These are phyloP conservation scores for Backusella luteola DNA, from an alignment of 192 early-diverging fungal species.

Conservation along the genomic window DNA sequence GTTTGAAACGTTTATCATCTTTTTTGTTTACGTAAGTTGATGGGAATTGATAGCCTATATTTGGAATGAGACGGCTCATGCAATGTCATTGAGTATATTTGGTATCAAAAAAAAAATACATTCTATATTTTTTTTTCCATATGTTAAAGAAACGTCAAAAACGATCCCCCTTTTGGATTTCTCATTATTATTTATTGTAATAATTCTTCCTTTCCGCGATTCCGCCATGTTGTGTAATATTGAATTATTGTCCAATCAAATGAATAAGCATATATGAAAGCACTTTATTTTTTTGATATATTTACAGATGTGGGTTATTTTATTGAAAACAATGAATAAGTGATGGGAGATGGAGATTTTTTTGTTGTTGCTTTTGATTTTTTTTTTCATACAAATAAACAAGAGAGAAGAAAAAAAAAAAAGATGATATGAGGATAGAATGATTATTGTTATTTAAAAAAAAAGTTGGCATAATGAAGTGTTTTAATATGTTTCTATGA, in stretches of 20 bases:
- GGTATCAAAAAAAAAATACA: no score
- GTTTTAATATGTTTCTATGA: background rate
- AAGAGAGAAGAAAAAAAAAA: background rate
- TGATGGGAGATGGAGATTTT: background rate
- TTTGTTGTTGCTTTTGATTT: background rate
- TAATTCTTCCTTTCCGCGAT: background rate
- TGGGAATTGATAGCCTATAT: no score
- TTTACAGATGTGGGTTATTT: background rate
- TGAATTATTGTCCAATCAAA: background rate
- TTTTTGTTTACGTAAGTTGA: no score
- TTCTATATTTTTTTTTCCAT: no score
- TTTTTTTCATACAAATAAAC: background rate
- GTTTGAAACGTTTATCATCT: no score
- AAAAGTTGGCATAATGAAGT: background rate
- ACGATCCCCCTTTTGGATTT: no score
- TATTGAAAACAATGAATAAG: background rate
- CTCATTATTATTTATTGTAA: background rate
- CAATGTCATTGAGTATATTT: no score
- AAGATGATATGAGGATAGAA: background rate
- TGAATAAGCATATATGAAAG: background rate
- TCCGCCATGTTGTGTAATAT: constrained; percentile 9
- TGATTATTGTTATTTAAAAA: background rate
- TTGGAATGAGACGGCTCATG: no score
- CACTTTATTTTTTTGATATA: background rate
- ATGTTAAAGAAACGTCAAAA: no score